Evolutionary conservation across 495 filamentous ascomycete species (phyloP).

Genomic region (Neurospora sp.): DNA sequence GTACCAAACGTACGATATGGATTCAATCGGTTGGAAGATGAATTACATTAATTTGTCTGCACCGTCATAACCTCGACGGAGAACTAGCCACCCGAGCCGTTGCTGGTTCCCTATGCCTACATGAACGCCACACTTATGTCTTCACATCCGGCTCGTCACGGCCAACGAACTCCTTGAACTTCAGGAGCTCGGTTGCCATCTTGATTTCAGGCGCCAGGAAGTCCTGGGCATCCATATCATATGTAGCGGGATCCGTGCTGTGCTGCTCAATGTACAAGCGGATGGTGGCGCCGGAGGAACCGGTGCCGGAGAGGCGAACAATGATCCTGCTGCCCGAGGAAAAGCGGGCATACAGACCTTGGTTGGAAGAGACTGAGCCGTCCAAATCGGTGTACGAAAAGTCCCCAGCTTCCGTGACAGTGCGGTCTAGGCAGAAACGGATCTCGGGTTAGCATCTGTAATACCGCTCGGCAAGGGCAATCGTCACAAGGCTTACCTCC

Average conservation of each 20-base stretch:
- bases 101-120: background rate
- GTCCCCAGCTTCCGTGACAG: slow-evolving; percentile 81
- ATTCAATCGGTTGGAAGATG: background rate
- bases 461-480: background rate
- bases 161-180: slow-evolving; percentile 82
- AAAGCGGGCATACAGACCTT: slow-evolving; percentile 91
- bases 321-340: slow-evolving; percentile 91
- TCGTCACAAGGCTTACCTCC: slow-evolving; percentile 38
- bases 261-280: slow-evolving; percentile 95
- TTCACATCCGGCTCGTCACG: slow-evolving; percentile 89
- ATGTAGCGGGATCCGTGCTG: slow-evolving; percentile 59
- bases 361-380: slow-evolving; percentile 88
- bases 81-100: background rate
- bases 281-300: slow-evolving; percentile 90
- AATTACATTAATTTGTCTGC: background rate
- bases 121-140: slow-evolving; percentile 46
- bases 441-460: slow-evolving; percentile 1
- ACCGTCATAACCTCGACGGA: background rate
- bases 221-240: slow-evolving; percentile 73
- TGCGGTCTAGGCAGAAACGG: slow-evolving; percentile 41
- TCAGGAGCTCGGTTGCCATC: slow-evolving; percentile 70
- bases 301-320: slow-evolving; percentile 87
- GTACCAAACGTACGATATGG: background rate
- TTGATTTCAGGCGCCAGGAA: slow-evolving; percentile 84
- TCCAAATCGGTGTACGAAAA: slow-evolving; percentile 97